Evolutionary conservation across 768 basidiomycete genomes (phyloP).

Genomic region (Clitopilus hobsonii): DNA sequence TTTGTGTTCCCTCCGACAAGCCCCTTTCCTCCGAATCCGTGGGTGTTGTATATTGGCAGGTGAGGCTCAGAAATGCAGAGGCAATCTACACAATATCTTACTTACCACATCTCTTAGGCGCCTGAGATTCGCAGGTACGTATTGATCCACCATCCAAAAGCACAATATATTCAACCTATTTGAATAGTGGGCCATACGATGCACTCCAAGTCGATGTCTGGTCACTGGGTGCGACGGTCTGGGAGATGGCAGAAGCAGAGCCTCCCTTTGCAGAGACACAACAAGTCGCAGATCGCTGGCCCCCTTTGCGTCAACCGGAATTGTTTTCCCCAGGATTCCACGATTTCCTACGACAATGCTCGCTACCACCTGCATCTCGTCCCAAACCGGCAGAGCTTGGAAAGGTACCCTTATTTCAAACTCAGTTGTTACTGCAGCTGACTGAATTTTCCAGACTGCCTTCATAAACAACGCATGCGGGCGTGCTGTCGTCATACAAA

Average conservation of each 20-base stretch:
- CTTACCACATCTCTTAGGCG: slow-evolving; percentile 30
- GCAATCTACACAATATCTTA: background rate
- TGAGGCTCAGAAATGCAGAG: slow-evolving; percentile 15
- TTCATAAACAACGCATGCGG: slow-evolving; percentile 70
- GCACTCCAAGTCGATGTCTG: slow-evolving; percentile 74
- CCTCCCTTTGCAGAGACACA: slow-evolving; percentile 68
- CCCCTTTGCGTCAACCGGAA: slow-evolving; percentile 52
- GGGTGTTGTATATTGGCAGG: slow-evolving; percentile 82
- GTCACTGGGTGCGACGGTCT: slow-evolving; percentile 80
- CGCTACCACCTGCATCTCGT: slow-evolving; percentile 50
- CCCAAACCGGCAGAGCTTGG: slow-evolving; percentile 54
- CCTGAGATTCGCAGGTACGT: slow-evolving; percentile 73
- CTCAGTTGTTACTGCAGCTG: background rate
- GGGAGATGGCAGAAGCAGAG: slow-evolving; percentile 74
- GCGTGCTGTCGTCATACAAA: slow-evolving; percentile 59
- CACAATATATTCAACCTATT: background rate
- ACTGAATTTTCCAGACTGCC: slow-evolving; percentile 35
- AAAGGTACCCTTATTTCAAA: slow-evolving; percentile 39
- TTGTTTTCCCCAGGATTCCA: slow-evolving; percentile 66
- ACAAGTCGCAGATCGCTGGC: slow-evolving; percentile 60
- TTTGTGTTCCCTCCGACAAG: slow-evolving; percentile 47
- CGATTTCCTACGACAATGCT: slow-evolving; percentile 67
- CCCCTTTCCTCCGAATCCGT: slow-evolving; percentile 53
- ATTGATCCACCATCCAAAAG: background rate
- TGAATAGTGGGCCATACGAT: slow-evolving; percentile 60